Base-by-base conservation (phyloP, 306 rosid species). In the Inga laurina region DNA sequence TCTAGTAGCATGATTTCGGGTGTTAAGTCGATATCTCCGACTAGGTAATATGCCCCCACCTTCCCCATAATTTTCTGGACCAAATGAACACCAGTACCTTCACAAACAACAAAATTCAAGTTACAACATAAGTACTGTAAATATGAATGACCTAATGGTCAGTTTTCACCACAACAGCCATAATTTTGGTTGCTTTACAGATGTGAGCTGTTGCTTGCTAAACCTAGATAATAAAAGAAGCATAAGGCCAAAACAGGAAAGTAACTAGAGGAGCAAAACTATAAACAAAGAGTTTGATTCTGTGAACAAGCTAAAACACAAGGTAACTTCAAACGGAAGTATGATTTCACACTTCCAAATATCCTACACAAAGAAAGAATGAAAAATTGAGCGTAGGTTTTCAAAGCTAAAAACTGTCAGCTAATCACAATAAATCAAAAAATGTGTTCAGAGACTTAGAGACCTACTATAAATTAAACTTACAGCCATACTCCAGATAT, bases 61-160 rank as follows among this genome's bases (percentile, higher is more conserved):
- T 87, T 93, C 97, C 81, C 98, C 99, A 82, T 95, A 93, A 87
- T 92, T 95, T 88, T 95, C 98, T n/a, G 98, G 97, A 82, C 99
- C 98, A 82, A 92, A 93, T 12, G 99, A 93, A 81, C 98, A 95
- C 99, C 99, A 95, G 78, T 95, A 91, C 91, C 96, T 95, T 82
- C 84, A 85, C 30, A 79, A 35, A 78, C 57, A 81, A 7, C 69
- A 73, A 57, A 24, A 71, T 65, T 41, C 84, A 80, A 39, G 78
- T 27, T 77, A 54, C 24, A 85, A 70, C 75, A 76, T 18, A 46
- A 75, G 80, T 56, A 80, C 54, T 48, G 24, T 8, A 65, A 76
- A 65, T 72, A 65, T 70, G 1, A 72, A 45, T 62, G 74, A 52
- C 3, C 22, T 52, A 52, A 52, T 39, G 44, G 32, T 48, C 32